Base-by-base conservation (phyloP, 1,284 basidiomycete genomes). In the Agaricales sp. region DNA sequence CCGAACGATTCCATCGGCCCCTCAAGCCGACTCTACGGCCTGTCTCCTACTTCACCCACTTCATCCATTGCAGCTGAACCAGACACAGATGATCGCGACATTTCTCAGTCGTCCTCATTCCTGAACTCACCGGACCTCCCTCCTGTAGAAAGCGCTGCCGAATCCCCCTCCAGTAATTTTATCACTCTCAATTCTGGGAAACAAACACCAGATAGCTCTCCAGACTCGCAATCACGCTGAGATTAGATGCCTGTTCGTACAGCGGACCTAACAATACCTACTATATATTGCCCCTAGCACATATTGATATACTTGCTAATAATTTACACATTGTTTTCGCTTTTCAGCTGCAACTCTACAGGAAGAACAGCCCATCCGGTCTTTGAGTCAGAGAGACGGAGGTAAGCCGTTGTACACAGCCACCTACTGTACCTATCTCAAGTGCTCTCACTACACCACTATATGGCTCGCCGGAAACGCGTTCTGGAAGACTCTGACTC, bases 381-480 rank as follows among this genome's bases (percentile, higher is more conserved):
- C 30, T 35, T 35, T 35, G 30, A 35, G 30, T n/a, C n/a, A 35
- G 30, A 35, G 8, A 35, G 30, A 11, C 8, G 11, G n/a, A 35
- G 30, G n/a, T n/a, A n/a, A 11, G 30, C 30, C 30, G 30, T n/a
- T 35, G 30, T n/a, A 35, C 11, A 35, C 30, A 35, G 30, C 30
- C 8, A n/a, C 30, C 30, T 35, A 8, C 30, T 8, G 30, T 8
- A 35, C 8, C 30, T 35, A 35, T 8, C n/a, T 35, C 30, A n/a
- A n/a, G n/a, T 35, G 11, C 30, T 35, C 30, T 35, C 30, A 11
- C 30, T n/a, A 8, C 30, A 11, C 30, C 30, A 35, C n/a, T n/a
- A n/a, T 35, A 95, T 95, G 92, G 82, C 82, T 44, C 79, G 90
- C 46, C 75, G 89, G 56, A 94, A 93, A 65, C 79, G 82, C 47